Percentiles rank a stretch among this genome's conserved stretches.
These are phyloP conservation scores for Fraxinus baroniana DNA, from an alignment of 305 asterid species.

Conservation along the genomic window DNA sequence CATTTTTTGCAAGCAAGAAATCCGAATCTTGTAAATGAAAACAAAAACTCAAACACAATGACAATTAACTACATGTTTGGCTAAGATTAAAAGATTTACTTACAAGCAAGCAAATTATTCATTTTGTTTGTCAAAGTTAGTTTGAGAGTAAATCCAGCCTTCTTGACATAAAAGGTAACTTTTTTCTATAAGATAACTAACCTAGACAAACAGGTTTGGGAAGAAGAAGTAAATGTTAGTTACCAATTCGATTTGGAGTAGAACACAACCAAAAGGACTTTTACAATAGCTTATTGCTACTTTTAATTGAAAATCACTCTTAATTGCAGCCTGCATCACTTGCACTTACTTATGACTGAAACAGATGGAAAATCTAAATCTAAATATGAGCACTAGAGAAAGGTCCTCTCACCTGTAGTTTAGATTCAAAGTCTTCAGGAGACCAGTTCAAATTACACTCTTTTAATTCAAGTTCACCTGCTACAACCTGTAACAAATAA, in stretches of 20 bases:
- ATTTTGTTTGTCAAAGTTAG: not conserved
- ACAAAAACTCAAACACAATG: not conserved
- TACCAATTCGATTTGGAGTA: not conserved
- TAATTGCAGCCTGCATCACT: not conserved
- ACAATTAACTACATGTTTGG: not conserved
- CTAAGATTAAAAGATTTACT: not conserved
- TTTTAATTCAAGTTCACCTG: constrained; percentile 94
- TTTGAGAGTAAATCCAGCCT: not conserved
- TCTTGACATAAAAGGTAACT: not conserved
- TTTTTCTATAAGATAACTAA: not conserved
- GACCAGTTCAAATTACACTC: constrained; percentile 93
- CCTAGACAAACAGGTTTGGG: not conserved
- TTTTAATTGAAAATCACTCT: not conserved
- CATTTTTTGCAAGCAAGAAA: constrained; percentile 11
- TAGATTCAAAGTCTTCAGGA: constrained; percentile 92
- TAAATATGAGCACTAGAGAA: not conserved
- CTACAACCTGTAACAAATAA: constrained; percentile 66
- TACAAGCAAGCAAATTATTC: not conserved
- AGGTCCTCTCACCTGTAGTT: constrained; percentile 61
- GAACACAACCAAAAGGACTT: not conserved
- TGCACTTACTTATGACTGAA: not conserved
- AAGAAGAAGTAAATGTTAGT: not conserved
- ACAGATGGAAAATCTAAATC: not conserved
- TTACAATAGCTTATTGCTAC: not conserved
- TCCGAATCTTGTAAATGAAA: not conserved